Conservation (phyloP, 345 rosid genomes). For the Dimocarpus longan region DNA sequence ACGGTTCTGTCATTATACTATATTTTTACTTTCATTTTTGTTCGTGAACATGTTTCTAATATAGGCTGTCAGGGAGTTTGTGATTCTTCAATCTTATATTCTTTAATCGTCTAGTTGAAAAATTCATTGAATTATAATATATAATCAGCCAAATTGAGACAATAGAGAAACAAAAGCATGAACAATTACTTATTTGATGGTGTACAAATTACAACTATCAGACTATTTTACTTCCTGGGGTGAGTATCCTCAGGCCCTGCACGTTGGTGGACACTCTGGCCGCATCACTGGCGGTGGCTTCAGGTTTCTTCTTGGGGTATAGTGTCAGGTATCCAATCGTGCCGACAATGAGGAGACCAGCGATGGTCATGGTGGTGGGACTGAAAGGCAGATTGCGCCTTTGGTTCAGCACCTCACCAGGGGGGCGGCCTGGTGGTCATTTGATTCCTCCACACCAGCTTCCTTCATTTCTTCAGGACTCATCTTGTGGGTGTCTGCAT, state of each 20-base stretch:
- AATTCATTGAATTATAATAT: not conserved
- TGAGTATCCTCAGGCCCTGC: constrained; percentile 58
- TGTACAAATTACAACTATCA: not conserved
- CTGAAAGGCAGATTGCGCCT: constrained; percentile 57
- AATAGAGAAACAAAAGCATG: not conserved
- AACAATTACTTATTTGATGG: not conserved
- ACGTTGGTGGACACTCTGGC: constrained; percentile 48
- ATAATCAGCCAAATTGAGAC: not conserved
- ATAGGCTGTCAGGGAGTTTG: constrained; percentile 8
- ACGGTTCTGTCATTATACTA: constrained; percentile 14
- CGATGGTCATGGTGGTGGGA: constrained; percentile 48
- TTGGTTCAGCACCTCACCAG: constrained; percentile 66
- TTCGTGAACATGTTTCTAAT: constrained; percentile 10
- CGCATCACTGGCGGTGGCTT: constrained; percentile 54
- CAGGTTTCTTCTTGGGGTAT: constrained; percentile 58
- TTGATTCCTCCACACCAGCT: constrained; percentile 52
- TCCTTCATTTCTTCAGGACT: constrained; percentile 53
- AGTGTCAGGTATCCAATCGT: constrained; percentile 49
- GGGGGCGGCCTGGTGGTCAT: constrained; percentile 65
- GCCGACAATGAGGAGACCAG: constrained; percentile 56
- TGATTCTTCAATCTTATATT: constrained; percentile 17
- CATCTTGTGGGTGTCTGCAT: constrained; percentile 74
- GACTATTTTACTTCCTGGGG: constrained; percentile 44
- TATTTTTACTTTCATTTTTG: constrained; percentile 7
- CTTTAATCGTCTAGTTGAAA: not conserved